Evolutionary conservation across 495 filamentous ascomycete genomes (phyloP), one percentile per base, ranked within the genome.

Genomic region (Hypoxylon intermedium): DNA sequence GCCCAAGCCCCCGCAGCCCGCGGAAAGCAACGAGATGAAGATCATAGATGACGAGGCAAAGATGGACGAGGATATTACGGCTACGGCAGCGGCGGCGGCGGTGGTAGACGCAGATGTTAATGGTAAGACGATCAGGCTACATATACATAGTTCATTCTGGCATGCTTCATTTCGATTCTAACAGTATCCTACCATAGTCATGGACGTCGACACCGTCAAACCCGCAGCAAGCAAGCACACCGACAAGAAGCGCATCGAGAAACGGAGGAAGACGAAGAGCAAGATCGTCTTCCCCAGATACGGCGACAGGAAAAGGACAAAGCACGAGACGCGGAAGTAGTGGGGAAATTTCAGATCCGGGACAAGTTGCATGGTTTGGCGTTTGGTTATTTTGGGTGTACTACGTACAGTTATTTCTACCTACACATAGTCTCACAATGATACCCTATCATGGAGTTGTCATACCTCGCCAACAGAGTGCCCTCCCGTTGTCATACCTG

Each of bases 201-300:
- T 83, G 79, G 80, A 83, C 49, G 63, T 83, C 28, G 81, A 83
- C 49, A 48, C 52, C 38, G 68, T 52, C 11, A 73, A 70, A 49
- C 72, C 67, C 23, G 23, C 53, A 28, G 37, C 61, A 38, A 66
- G 65, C 52, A 74, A 74, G 55, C 60, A 69, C 26, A 54, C 31
- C 15, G 54, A 58, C 47, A 79, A 77, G 75, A 71, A 65, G 67
- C 70, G 69, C 45, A 68, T 74, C 41, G 69, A 75, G 67, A 80
- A 79, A 71, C 71, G 75, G 46, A 74, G 69, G 48, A 79, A 79
- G 71, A 37, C 34, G 11, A 81, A 75, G 70, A 81, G 68, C 52
- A 73, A 75, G 30, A 78, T 83, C 37, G 79, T 83, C 20, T 83
- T 83, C 54, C 77, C 73, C 58, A 83, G 76, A 60, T 76, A 77